Base-by-base conservation (phyloP, 2,329 filamentous ascomycete species). In the Sporothrix curviconia region DNA sequence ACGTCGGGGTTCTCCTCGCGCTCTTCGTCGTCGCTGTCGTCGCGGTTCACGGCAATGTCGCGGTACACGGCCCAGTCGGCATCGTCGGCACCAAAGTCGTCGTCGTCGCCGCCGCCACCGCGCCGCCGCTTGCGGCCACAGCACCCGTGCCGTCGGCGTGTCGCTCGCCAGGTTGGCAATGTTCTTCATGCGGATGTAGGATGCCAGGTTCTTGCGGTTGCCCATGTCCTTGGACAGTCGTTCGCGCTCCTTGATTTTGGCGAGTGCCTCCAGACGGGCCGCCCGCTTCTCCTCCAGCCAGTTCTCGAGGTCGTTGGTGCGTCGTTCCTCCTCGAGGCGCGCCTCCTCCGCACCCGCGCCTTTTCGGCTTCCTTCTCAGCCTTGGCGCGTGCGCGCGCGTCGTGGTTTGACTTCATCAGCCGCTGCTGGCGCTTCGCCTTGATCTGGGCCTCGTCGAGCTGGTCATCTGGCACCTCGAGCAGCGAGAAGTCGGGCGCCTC, bases 41-140 rank as follows among this genome's bases (percentile, higher is more conserved):
- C 82, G 76, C 85, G 67, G 64, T 79, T 80, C 7, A 88, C 87
- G 52, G 90, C 91, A 1, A 89, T 90, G 2, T 90, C 89, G 55
- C 94, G 86, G 72, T 99, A 99, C 14, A 99, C 90, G 58, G 90
- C 90, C 94, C 94, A 99, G 71, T 99, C 94, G 58, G 95, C 92
- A 67, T 99, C 94, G 70, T 99, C 92, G 51, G 92, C 92, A 57
- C 94, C 94, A 68, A 99, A 99, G 60, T 90, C 91, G 69, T 99
- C 94, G 66, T 99, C 94, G 68, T 97, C 92, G 4, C 87, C 89
- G 7, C 90, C 57, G 7, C 58, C 61, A 5, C 87, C 89, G 11
- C 90, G 80, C 47, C 57, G 62, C 58, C 62, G 22, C 64, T 66
- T 47, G 59, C 61, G 49, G 2, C 78, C 78, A 28, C 53, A 17